These are phyloP conservation scores for Phytopythium sindhum DNA, from an alignment of 352 stramenopile species.

Conservation along the genomic window DNA sequence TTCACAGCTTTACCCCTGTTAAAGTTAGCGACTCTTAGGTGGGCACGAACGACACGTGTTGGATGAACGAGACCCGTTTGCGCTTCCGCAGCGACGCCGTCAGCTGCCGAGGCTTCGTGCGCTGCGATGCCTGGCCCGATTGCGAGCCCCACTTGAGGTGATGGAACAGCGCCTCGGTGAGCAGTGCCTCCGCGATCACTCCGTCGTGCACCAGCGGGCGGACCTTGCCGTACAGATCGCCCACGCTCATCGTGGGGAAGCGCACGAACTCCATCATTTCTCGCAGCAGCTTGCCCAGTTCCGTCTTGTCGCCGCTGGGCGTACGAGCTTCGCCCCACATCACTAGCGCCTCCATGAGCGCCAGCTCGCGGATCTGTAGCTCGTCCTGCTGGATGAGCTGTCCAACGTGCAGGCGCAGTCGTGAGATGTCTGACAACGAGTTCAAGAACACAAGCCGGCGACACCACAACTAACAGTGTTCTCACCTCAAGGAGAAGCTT, in stretches of 20 bases:
- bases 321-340: conserved; percentile 78
- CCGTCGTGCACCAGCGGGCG: conserved; percentile 61
- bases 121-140: conserved; percentile 48
- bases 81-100: conserved; percentile 68
- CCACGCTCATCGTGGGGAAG: conserved; percentile 86
- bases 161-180: conserved; percentile 84
- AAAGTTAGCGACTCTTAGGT: conserved; percentile 3
- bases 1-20: neutral
- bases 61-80: conserved; percentile 86
- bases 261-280: conserved; percentile 84
- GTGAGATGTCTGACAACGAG: neutral
- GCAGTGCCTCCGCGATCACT: conserved; percentile 61
- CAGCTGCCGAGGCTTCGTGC: conserved; percentile 61
- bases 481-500: conserved; percentile 75
- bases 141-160: conserved; percentile 84
- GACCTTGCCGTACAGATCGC: conserved; percentile 84
- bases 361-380: conserved; percentile 80
- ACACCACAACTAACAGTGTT: too few relatives aligned
- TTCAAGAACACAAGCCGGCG: neutral
- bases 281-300: conserved; percentile 49
- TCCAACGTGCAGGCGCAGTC: neutral
- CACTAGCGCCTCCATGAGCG: conserved; percentile 75
- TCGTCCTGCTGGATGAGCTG: conserved; percentile 76
- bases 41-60: conserved; percentile 81
- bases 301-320: conserved; percentile 30